A percentile compares a stretch with the other conserved stretches of the same genome.
phyloP scores from a whole-genome alignment of 1,284 basidiomycete species.

The Tausonia pullulans region DNA sequence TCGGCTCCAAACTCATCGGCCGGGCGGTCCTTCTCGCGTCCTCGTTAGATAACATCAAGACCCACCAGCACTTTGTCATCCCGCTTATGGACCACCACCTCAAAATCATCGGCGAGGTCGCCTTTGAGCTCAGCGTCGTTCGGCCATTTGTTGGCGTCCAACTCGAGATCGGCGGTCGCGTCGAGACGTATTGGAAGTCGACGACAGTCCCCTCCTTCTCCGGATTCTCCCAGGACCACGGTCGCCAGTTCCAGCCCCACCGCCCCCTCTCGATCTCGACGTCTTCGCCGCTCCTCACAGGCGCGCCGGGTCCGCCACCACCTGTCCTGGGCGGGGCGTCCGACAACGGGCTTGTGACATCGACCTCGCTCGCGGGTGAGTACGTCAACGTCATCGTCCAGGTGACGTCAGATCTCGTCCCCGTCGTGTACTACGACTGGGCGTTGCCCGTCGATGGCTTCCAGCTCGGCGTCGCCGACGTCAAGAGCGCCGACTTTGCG shows the following conservation, averaged over 20 bases:
- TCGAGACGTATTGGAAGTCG: slow-evolving; percentile 97
- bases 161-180: slow-evolving; percentile 86
- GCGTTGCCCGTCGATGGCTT: slow-evolving; percentile 60
- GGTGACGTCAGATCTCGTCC: slow-evolving; percentile 78
- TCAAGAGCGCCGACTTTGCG: slow-evolving; percentile 69
- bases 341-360: slow-evolving; percentile 28
- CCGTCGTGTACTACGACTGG: slow-evolving; percentile 67
- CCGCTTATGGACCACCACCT: slow-evolving; percentile 88
- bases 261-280: slow-evolving; percentile 31
- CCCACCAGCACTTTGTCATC: slow-evolving; percentile 48
- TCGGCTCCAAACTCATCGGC: slow-evolving; percentile 96
- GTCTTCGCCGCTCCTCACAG: slow-evolving; percentile 26
- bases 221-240: slow-evolving; percentile 32
- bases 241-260: slow-evolving; percentile 34
- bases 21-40: slow-evolving; percentile 78
- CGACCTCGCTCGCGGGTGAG: slow-evolving; percentile 42
- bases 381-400: slow-evolving; percentile 81
- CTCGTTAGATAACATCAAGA: slow-evolving; percentile 51
- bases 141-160: slow-evolving; percentile 86
- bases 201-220: slow-evolving; percentile 48
- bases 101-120: slow-evolving; percentile 89
- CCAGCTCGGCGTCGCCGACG: slow-evolving; percentile 69
- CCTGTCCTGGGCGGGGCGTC: slow-evolving; percentile 11
- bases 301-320: slow-evolving; percentile 19
- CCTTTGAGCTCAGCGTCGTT: slow-evolving; percentile 79